A percentile compares a stretch with the other conserved stretches of the same genome.
phyloP scores from a whole-genome alignment of 305 asterid genomes.

The Fraxinus albicans region DNA sequence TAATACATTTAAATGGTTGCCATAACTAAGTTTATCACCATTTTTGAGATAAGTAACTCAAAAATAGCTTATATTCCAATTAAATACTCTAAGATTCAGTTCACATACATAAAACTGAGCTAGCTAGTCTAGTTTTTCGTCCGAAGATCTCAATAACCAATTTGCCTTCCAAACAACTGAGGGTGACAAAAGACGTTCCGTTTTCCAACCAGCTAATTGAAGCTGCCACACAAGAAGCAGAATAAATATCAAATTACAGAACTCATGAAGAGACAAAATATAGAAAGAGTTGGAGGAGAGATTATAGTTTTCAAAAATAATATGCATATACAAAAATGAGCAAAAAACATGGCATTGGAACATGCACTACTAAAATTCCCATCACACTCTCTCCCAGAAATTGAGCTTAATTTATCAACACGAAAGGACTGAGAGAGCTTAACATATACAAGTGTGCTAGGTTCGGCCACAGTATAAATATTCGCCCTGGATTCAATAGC shows the following conservation, averaged over 20 bases:
- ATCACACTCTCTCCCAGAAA: background rate
- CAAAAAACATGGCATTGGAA: background rate
- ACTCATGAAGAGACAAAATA: background rate
- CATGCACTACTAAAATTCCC: background rate
- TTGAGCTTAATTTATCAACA: background rate
- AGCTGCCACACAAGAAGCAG: constrained; percentile 53
- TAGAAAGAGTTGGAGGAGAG: background rate
- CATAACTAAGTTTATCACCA: background rate
- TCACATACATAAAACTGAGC: background rate
- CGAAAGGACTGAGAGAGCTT: background rate
- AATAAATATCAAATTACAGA: background rate
- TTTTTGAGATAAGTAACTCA: background rate
- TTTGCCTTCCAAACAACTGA: constrained; percentile 89
- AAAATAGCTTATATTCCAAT: background rate
- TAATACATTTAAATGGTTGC: background rate
- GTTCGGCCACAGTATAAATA: background rate
- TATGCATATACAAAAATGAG: background rate
- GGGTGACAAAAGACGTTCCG: constrained; percentile 79
- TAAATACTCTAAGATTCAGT: background rate
- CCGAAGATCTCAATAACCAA: constrained; percentile 54
- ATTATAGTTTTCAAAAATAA: background rate
- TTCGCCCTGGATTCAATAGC: background rate
- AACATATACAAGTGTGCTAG: background rate
- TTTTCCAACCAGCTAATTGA: constrained; percentile 74
- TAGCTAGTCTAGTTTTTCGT: constrained; percentile 53